Evolutionary conservation across 176 grass and related monocot genomes (phyloP).

Genomic region (Guadua angustifolia): DNA sequence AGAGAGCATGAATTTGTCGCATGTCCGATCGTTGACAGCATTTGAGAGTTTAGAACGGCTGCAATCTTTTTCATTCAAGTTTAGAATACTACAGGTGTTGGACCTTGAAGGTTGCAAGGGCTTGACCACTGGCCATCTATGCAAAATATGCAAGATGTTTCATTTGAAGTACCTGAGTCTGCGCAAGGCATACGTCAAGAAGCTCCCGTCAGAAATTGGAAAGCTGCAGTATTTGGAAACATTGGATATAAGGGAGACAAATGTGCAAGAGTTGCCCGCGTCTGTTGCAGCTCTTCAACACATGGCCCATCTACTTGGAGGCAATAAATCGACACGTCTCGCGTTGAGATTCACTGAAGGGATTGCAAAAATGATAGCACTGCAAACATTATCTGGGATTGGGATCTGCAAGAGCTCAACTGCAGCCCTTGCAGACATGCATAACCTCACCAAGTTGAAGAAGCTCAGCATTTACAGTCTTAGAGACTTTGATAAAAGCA

Average conservation of each 20-base stretch:
- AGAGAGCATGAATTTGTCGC: neutral
- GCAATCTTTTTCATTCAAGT: neutral
- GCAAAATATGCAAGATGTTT: neutral
- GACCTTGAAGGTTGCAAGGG: slow-evolving; percentile 26
- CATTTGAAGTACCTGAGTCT: slow-evolving; percentile 19
- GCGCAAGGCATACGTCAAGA: neutral
- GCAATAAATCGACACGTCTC: neutral
- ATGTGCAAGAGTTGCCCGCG: neutral
- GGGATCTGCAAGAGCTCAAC: neutral
- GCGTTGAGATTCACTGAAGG: neutral
- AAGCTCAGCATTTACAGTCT: slow-evolving; percentile 20
- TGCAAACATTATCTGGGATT: neutral
- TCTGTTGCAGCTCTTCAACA: neutral
- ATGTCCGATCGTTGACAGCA: neutral
- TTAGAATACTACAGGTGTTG: neutral
- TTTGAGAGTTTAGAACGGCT: neutral
- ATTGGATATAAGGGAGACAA: slow-evolving; percentile 29
- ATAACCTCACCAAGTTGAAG: neutral
- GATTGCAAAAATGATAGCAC: neutral
- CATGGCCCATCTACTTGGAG: slow-evolving; percentile 5
- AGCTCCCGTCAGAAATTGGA: neutral
- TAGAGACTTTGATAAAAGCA: neutral
- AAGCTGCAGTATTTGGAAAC: slow-evolving; percentile 21
- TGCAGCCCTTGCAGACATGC: neutral
- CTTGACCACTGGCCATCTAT: neutral